Percentiles rank a stretch among this genome's conserved stretches.
phyloP scores from a whole-genome alignment of 768 basidiomycete species.

The Kwoniella bestiolae region DNA sequence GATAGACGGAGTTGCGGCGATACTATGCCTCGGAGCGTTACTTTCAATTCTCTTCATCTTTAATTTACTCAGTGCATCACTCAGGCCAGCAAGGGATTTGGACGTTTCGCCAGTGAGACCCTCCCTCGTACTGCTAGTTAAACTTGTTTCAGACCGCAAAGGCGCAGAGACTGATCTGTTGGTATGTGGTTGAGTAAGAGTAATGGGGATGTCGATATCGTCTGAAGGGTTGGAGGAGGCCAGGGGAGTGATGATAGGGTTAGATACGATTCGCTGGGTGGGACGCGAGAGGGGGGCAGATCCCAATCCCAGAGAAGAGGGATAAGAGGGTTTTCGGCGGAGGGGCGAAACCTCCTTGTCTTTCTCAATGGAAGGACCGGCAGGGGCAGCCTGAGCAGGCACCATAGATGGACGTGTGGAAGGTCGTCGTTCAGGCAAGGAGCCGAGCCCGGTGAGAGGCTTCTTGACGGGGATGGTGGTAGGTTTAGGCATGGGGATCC shows the following conservation, averaged over 20 bases:
- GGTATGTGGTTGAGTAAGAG: slow-evolving; percentile 13
- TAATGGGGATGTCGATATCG: neutral
- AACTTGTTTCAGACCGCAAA: slow-evolving; percentile 8
- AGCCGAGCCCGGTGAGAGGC: slow-evolving; percentile 7
- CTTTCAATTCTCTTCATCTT: slow-evolving; percentile 27
- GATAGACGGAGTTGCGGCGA: neutral
- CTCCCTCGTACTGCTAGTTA: slow-evolving; percentile 33
- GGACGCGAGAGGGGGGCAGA: slow-evolving; percentile 41
- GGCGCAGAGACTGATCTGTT: slow-evolving; percentile 48
- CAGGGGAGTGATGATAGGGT: slow-evolving; percentile 31
- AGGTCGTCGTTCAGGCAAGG: slow-evolving; percentile 35
- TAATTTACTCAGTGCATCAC: slow-evolving; percentile 43
- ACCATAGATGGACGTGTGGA: slow-evolving; percentile 24
- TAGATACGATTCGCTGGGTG: slow-evolving; percentile 42
- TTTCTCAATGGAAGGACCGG: slow-evolving; percentile 1
- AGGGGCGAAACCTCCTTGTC: slow-evolving; percentile 1
- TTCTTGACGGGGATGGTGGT: slow-evolving; percentile 1
- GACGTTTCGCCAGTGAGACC: slow-evolving; percentile 34
- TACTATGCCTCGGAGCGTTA: neutral
- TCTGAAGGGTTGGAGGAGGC: slow-evolving; percentile 23
- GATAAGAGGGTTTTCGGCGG: slow-evolving; percentile 49
- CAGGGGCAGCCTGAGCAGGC: neutral
- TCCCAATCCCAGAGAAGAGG: slow-evolving; percentile 46
- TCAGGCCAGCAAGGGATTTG: slow-evolving; percentile 38
- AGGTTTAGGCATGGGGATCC: slow-evolving; percentile 7